Base-by-base conservation (phyloP, 108 stramenopile genomes). In the Cyclotella sp. region DNA sequence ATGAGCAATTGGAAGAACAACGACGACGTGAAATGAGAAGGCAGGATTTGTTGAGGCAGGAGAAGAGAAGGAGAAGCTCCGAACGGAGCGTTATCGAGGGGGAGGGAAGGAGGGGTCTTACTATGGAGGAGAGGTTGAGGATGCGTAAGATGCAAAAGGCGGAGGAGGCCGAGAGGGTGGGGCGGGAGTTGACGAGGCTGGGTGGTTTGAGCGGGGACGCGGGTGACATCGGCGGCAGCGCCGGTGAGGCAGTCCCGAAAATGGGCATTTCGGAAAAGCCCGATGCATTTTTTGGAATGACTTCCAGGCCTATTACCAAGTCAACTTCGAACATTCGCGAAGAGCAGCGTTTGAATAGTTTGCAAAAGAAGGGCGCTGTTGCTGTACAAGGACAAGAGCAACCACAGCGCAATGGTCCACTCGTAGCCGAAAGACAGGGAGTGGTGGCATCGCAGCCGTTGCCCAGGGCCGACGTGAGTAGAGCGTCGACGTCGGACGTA, bases 321-420 rank as follows among this genome's bases (percentile, higher is more conserved):
- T 63, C 80, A 63, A 43, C 68, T 49, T 62, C 80, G n/a, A 69
- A 73, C 53, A 63, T 70, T 70, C 80, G 80, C 27, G 80, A 81
- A 54, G 58, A 81, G 73, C 73, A 73, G 44, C 60, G 80, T 15
- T 63, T 81, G 40, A 51, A 70, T 27, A 65, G 53, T 64, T 53
- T 81, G 55, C 44, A 68, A 44, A 68, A 57, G 21, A 43, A 68
- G 63, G 69, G 52, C 26, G 59, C 66, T 49, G 58, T 22, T 24
- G 72, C 60, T n/a, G 66, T 9, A 57, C 26, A 53, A 22, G 22
- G 47, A 51, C 46, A 53, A 22, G 22, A 30, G 39, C 28, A 49
- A 58, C 27, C 29, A 41, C n/a, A 57, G 27, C 21, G 53, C 30
- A 53, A 16, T 43, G 39, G 53, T 21, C 51, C 53, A 22, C 15